phyloP scores from a whole-genome alignment of 306 rosid species.

The Lablab purpureus region DNA sequence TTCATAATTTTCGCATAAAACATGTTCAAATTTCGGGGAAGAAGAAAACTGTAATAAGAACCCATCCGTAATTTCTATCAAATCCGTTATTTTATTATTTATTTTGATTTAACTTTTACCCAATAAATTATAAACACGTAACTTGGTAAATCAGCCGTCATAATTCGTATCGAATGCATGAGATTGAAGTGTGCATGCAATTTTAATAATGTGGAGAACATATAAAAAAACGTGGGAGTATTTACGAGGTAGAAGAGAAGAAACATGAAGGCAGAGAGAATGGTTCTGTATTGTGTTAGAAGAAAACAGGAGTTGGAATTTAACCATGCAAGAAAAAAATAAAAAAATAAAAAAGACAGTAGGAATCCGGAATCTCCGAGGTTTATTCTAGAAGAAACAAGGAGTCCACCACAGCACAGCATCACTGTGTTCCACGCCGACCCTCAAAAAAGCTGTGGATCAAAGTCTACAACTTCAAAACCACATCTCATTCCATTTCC shows the following conservation, averaged over 20 bases:
- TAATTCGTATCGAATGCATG: no score
- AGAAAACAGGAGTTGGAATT: not conserved
- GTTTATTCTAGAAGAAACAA: slow-evolving; percentile 40
- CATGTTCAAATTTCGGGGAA: no score
- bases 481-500: not conserved
- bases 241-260: not conserved
- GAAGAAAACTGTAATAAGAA: no score
- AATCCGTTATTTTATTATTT: no score
- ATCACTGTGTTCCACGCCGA: not conserved
- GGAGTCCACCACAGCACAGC: not conserved
- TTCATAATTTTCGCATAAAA: no score
- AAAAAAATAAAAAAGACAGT: no score
- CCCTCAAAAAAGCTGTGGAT: slow-evolving; percentile 15
- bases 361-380: slow-evolving; percentile 26
- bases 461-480: not conserved
- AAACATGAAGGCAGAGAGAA: not conserved
- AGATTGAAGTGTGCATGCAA: no score
- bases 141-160: no score
- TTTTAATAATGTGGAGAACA: no score
- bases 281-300: not conserved
- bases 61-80: no score
- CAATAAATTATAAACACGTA: no score
- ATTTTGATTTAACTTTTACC: no score
- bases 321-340: not conserved
- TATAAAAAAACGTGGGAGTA: not conserved